Base-by-base conservation (phyloP, 352 stramenopile genomes). In the Globisporangium viniferum region DNA sequence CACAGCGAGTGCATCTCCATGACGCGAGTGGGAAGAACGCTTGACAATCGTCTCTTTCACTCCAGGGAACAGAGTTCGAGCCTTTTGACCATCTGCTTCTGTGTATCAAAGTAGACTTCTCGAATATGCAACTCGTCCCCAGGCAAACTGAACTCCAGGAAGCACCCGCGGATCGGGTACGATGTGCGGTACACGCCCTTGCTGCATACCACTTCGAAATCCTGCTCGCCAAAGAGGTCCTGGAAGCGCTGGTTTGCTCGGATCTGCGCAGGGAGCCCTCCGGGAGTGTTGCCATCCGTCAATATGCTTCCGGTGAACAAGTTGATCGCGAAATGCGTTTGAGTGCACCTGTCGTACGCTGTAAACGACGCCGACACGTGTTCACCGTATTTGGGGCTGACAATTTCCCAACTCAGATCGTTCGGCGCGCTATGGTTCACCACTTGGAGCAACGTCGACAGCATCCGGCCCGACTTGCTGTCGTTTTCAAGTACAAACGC, bases 281-380 rank as follows among this genome's bases (percentile, higher is more conserved):
- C 71, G 20, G 80, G 74, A 14, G 71, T 58, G 29, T 73, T 68
- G 0, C 80, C 82, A 60, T 88, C 72, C 0, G 70, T 74, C 14
- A 87, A 41, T 3, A 91, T 69, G 2, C 67, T 58, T 0, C 82
- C 80, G 6, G 67, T 79, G n/a, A 85, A 80, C 36, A 89, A 18
- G 41, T 89, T 88, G 8, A 89, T 56, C 1, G 76, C 64, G 20
- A 84, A 86, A 12, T 78, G 71, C 0, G 63, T 72, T 62, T 63
- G 27, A 8, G 24, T 69, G 0, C 24, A 3, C 2, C 53, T 5
- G 15, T 79, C 68, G 22, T 67, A 59, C 10, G 71, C 69, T 39
- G 80, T 67, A 48, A 79, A 88, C 29, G 73, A 86, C 29, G 58
- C 77, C 3, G 71, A 72, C 20, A 75, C 15, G 4, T 41, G 18